These are phyloP conservation scores for Suillus spraguei DNA, from an alignment of 768 basidiomycete species.

Conservation along the genomic window DNA sequence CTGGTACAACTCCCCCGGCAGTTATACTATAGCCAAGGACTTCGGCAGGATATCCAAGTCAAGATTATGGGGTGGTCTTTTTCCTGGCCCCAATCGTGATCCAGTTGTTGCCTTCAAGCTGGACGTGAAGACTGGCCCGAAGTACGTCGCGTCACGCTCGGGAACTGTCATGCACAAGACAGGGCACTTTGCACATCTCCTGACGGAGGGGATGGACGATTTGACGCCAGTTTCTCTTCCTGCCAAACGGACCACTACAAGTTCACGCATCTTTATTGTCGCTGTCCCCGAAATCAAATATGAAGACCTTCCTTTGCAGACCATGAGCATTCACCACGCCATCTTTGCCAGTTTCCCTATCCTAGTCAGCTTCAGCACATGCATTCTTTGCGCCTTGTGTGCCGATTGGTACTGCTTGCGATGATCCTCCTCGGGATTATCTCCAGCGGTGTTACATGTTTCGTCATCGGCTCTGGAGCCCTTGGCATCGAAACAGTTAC, in stretches of 20 bases:
- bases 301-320: neutral
- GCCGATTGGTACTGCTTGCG: conserved; percentile 34
- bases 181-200: conserved; percentile 27
- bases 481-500: conserved; percentile 22
- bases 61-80: conserved; percentile 28
- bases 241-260: conserved; percentile 13
- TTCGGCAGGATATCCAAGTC: conserved; percentile 30
- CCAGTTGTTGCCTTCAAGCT: conserved; percentile 28
- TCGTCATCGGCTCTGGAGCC: conserved; percentile 27
- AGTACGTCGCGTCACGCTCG: conserved; percentile 25
- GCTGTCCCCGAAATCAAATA: neutral
- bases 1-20: conserved; percentile 40
- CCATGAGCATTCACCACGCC: neutral
- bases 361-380: conserved; percentile 20
- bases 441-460: conserved; percentile 29
- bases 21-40: conserved; percentile 30
- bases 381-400: conserved; percentile 25
- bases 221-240: neutral
- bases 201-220: conserved; percentile 11
- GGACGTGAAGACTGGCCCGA: conserved; percentile 30
- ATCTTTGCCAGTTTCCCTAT: conserved; percentile 26
- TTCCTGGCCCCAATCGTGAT: conserved; percentile 24
- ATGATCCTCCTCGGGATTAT: conserved; percentile 35
- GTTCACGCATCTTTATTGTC: neutral
- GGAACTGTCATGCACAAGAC: conserved; percentile 23